Evolutionary conservation across 2,329 filamentous ascomycete species (phyloP).

Genomic region (Exserohilum turcica): DNA sequence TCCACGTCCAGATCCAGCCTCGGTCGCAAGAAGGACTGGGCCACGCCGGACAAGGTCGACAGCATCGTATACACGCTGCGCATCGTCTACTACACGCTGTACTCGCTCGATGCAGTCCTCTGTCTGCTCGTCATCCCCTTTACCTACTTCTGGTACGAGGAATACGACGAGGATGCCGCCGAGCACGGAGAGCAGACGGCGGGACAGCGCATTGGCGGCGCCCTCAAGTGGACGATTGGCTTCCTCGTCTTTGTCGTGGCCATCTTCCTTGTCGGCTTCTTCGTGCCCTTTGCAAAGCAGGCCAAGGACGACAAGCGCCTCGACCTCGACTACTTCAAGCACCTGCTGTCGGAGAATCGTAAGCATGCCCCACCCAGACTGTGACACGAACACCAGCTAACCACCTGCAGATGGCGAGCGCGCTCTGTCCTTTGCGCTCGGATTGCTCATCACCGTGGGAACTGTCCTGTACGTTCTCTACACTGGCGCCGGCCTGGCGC

Average conservation of each 20-base stretch:
- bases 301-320: constrained; percentile 66
- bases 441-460: constrained; percentile 85
- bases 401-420: constrained; percentile 73
- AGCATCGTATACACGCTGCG: constrained; percentile 80
- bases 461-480: constrained; percentile 87
- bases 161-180: constrained; percentile 88
- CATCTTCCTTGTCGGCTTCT: constrained; percentile 91
- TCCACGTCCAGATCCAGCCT: constrained; percentile 77
- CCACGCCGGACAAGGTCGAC: constrained; percentile 78
- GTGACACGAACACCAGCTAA: constrained; percentile 19
- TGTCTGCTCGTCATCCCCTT: constrained; percentile 92
- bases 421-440: constrained; percentile 85
- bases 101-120: constrained; percentile 86
- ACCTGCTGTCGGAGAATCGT: constrained; percentile 80
- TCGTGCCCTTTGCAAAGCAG: constrained; percentile 79
- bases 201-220: constrained; percentile 75
- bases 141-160: constrained; percentile 97
- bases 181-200: constrained; percentile 77
- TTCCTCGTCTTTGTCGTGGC: constrained; percentile 81
- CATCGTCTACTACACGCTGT: constrained; percentile 89
- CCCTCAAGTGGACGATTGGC: constrained; percentile 85
- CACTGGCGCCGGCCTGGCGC: constrained; percentile 83
- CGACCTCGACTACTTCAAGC: constrained; percentile 91
- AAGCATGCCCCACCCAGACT: constrained; percentile 38
- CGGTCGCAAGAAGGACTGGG: constrained; percentile 93